phyloP scores from a whole-genome alignment of 2,329 filamentous ascomycete genomes.

The Sphaerulina musiva region DNA sequence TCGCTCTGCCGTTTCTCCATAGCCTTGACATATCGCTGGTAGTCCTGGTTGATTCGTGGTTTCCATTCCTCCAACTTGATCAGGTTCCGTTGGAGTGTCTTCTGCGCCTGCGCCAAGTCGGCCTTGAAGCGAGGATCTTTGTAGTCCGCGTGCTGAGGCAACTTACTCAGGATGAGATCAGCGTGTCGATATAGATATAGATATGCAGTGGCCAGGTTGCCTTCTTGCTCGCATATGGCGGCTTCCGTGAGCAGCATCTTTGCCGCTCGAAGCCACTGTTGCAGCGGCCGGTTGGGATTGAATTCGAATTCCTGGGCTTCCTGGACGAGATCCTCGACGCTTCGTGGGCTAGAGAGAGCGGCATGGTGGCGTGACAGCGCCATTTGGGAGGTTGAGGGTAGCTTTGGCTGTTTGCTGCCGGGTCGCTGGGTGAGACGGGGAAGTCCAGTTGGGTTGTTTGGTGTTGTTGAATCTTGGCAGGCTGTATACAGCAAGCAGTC shows the following conservation, averaged over 20 bases:
- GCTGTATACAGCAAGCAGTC: no score
- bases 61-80: conserved; percentile 70
- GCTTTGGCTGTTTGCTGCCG: background rate
- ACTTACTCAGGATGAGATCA: conserved; percentile 68
- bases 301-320: conserved; percentile 77
- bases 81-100: conserved; percentile 58
- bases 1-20: conserved; percentile 36
- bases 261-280: conserved; percentile 29
- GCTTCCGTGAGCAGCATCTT: conserved; percentile 52
- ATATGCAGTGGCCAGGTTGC: conserved; percentile 82
- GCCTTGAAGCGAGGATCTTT: conserved; percentile 55
- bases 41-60: conserved; percentile 65
- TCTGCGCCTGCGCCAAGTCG: conserved; percentile 51
- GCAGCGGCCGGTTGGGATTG: conserved; percentile 67
- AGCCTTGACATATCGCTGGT: conserved; percentile 59
- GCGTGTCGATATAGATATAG: conserved; percentile 87
- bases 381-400: conserved; percentile 15
- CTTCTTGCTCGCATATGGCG: conserved; percentile 74
- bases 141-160: conserved; percentile 70
- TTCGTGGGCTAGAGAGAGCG: conserved; percentile 35
- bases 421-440: background rate
- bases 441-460: background rate
- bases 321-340: conserved; percentile 67
- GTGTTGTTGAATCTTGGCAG: no score
- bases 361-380: conserved; percentile 29